Base-by-base conservation (phyloP, 2,329 filamentous ascomycete genomes). In the Paecilomyces sp. region DNA sequence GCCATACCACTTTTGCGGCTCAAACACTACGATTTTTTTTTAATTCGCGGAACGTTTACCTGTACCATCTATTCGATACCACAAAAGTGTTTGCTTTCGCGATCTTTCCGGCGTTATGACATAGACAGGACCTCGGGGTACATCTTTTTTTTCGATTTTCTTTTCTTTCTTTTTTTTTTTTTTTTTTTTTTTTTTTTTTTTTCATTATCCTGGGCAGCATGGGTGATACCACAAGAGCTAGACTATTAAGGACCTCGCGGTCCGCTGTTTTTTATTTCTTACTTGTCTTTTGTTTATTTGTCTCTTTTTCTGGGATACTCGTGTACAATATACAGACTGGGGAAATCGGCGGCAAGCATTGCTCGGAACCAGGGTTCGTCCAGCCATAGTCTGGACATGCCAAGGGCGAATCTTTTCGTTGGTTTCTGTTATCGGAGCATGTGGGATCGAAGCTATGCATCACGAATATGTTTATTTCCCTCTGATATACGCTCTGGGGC, bases 181-280 rank as follows among this genome's bases (percentile, higher is more conserved):
- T 47, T 47, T 47, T 22, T 22, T 22, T 22, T 2, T 22, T 18
- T 8, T 18, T n/a, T 5, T 1, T 22, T 47, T 47, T 47, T 47
- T 22, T 3, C 41, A 5, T 47, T 47, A 18, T 56, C 22, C 33
- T 24, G 60, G 62, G 47, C 56, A 47, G 56, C 57, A 70, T 71
- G 70, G 64, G 68, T 74, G 72, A 74, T 75, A 75, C 73, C 72
- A 74, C 67, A 67, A 67, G 66, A 65, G 65, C 60, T 75, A 75
- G 73, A 75, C 66, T 65, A 65, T 65, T 67, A 61, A 8, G 24
- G 73, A 73, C 73, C 71, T 70, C 73, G 64, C 71, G 72, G 73
- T 74, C 71, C 67, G 25, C 34, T 56, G 58, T 55, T 56, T 55
- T 56, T 64, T 62, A 59, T 47, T 59, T 55, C 60, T 34, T 63